Conservation (phyloP, 75 land plant species). For the Cunninghamia lanceolata region DNA sequence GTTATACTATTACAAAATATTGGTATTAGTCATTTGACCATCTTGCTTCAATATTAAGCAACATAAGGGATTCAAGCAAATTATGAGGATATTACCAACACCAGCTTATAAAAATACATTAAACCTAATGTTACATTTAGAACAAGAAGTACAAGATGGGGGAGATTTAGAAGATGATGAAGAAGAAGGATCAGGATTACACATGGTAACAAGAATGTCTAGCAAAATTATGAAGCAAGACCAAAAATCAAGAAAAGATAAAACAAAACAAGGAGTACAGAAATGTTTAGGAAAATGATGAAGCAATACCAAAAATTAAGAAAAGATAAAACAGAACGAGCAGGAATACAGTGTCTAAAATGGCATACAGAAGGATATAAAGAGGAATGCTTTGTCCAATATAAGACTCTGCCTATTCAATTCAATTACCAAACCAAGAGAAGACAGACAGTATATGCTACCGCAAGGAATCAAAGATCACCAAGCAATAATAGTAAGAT, state of each 20-base stretch:
- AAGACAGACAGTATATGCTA: not conserved
- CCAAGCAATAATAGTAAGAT: too few species aligned
- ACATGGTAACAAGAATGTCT: too few species aligned
- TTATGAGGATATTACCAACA: not conserved
- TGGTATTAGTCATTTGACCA: not conserved
- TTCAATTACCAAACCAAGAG: too few species aligned
- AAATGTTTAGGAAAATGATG: too few species aligned
- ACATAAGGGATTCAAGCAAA: too few species aligned
- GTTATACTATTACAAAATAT: too few species aligned
- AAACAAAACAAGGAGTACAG: not conserved
- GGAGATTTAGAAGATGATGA: not conserved
- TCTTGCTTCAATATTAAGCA: not conserved
- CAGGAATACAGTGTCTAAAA: not conserved
- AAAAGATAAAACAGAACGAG: not conserved
- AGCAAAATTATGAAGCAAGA: not conserved
- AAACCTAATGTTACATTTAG: not conserved
- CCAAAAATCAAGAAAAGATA: not conserved
- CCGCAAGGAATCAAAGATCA: not conserved
- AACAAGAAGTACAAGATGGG: not conserved
- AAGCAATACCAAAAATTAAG: not conserved
- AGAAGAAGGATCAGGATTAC: not conserved
- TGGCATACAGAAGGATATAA: not conserved
- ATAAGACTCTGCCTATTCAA: not conserved
- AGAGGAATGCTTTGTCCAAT: not conserved
- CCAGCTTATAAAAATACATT: not conserved